Percentiles rank a stretch among this genome's conserved stretches.
Evolutionary conservation across 176 grass and related monocot genomes (phyloP).

Genomic region (Tillandsia leiboldiana): DNA sequence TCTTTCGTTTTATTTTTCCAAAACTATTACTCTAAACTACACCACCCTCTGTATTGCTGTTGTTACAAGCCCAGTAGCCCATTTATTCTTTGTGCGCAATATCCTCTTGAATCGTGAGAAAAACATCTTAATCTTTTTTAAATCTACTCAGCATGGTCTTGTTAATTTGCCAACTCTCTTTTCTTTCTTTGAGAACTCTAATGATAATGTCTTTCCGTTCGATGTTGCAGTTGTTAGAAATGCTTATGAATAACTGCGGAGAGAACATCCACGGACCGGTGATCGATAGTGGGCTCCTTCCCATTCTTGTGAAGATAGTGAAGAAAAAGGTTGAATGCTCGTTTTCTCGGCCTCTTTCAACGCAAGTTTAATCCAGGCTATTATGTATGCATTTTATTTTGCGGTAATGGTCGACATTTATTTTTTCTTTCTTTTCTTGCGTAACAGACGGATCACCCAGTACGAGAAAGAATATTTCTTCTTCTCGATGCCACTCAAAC

Average conservation of each 20-base stretch:
- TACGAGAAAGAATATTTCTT: constrained; percentile 96
- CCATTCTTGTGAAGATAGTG: constrained; percentile 86
- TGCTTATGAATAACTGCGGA: constrained; percentile 94
- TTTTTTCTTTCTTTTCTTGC: constrained; percentile 3
- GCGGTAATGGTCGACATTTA: not conserved
- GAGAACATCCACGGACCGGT: constrained; percentile 81
- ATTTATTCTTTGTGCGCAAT: no score
- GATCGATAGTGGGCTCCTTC: constrained; percentile 75
- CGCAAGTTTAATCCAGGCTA: not conserved
- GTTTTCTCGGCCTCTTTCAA: not conserved
- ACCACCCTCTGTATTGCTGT: no score
- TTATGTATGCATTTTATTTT: not conserved
- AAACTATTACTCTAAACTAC: no score
- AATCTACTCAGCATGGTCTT: no score
- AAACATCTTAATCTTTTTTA: no score
- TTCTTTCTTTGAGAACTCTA: no score
- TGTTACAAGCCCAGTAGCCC: no score
- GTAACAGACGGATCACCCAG: constrained; percentile 75
- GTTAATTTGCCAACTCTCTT: no score
- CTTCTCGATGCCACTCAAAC: constrained; percentile 89
- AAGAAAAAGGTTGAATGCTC: constrained; percentile 80
- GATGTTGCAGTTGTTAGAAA: constrained; percentile 84
- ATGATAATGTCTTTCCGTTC: not conserved
- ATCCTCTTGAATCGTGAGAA: no score
- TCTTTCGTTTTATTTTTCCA: no score